A percentile compares a stretch with the other conserved stretches of the same genome.
Evolutionary conservation across 2,329 filamentous ascomycete genomes (phyloP).

Genomic region (Sporothrix humicola): DNA sequence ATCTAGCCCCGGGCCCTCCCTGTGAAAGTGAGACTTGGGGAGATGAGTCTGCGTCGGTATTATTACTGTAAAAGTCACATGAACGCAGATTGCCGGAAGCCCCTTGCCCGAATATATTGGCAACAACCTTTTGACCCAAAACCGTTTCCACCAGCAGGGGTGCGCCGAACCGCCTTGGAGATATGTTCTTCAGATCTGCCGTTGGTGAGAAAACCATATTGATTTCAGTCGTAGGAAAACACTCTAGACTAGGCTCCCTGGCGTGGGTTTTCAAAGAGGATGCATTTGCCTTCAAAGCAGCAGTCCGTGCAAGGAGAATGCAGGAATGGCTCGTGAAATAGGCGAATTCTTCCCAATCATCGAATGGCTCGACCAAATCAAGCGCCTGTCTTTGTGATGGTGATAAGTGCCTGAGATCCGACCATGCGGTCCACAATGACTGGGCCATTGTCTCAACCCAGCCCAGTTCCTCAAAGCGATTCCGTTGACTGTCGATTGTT

Average conservation of each 20-base stretch:
- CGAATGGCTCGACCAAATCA: constrained; percentile 80
- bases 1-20: constrained; percentile 54
- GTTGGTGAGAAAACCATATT: constrained; percentile 17
- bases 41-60: constrained; percentile 9
- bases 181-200: constrained; percentile 46
- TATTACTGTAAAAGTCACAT: constrained; percentile 55
- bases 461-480: constrained; percentile 71
- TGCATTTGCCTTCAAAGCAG: neutral
- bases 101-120: constrained; percentile 54
- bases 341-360: constrained; percentile 95
- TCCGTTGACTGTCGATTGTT: constrained; percentile 66
- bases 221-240: neutral
- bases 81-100: constrained; percentile 54
- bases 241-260: no score
- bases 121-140: constrained; percentile 52
- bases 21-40: constrained; percentile 36
- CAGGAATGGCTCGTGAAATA: constrained; percentile 87
- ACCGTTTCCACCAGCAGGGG: constrained; percentile 51
- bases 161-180: constrained; percentile 65
- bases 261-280: no score
- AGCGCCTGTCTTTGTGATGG: constrained; percentile 64
- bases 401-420: constrained; percentile 68
- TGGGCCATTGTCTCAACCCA: constrained; percentile 68
- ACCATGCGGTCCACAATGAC: constrained; percentile 86
- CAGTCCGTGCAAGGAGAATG: constrained; percentile 67